Percentiles rank a stretch among this genome's conserved stretches.
phyloP scores from a whole-genome alignment of 257 asterid genomes.

The Solanum chaucha region DNA sequence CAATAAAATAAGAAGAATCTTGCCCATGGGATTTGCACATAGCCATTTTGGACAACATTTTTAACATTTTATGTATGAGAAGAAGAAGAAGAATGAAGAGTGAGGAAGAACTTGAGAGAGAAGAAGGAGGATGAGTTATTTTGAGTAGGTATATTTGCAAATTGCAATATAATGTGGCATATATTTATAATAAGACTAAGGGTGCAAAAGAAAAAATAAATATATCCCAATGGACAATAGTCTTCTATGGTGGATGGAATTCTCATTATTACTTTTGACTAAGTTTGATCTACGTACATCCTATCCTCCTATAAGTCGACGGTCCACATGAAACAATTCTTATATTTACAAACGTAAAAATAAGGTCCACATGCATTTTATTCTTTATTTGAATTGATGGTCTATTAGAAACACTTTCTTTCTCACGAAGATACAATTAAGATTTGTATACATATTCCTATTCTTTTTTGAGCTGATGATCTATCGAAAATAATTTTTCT shows the following conservation, averaged over 20 bases:
- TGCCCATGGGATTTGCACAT: slow-evolving; percentile 23
- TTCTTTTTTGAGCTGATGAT: too few relatives aligned
- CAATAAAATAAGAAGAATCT: slow-evolving; percentile 27
- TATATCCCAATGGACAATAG: background rate
- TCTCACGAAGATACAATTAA: background rate
- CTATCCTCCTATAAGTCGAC: background rate
- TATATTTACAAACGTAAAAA: background rate
- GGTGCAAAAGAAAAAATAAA: background rate
- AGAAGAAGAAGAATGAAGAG: background rate
- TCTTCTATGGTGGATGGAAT: slow-evolving; percentile 9
- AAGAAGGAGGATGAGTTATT: background rate
- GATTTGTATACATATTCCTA: too few relatives aligned
- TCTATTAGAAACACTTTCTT: background rate
- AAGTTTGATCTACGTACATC: background rate
- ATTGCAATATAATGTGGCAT: background rate
- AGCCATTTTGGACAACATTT: slow-evolving; percentile 31
- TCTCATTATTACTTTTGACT: slow-evolving; percentile 6
- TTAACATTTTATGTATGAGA: background rate
- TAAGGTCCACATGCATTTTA: background rate
- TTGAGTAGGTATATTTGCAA: slow-evolving; percentile 2
- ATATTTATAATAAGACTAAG: slow-evolving; percentile 13
- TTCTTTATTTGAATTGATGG: background rate
- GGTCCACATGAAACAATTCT: background rate
- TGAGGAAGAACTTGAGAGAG: background rate
- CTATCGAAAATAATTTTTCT: too few relatives aligned